Evolutionary conservation across 2,329 filamentous ascomycete species (phyloP).

Genomic region (Erysiphe neolycopersici): DNA sequence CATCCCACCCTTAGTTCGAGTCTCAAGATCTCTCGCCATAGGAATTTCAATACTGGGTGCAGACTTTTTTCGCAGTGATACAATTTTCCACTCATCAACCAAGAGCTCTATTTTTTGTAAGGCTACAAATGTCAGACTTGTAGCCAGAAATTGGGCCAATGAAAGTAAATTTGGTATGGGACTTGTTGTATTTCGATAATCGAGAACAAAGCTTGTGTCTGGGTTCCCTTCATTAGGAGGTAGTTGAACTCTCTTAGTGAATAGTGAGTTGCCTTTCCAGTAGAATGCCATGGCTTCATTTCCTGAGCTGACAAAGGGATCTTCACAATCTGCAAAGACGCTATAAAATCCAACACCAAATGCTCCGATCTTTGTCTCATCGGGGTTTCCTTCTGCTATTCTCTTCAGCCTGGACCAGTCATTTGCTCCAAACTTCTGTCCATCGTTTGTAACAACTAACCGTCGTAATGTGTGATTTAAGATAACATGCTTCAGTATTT

Average conservation of each 20-base stretch:
- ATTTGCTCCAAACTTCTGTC: conserved; percentile 60
- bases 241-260: conserved; percentile 62
- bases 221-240: conserved; percentile 35
- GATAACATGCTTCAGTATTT: conserved; percentile 57
- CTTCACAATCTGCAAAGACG: conserved; percentile 93
- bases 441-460: conserved; percentile 81
- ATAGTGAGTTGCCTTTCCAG: conserved; percentile 96
- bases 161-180: conserved; percentile 67
- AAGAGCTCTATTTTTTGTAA: conserved; percentile 69
- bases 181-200: conserved; percentile 73
- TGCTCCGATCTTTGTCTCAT: conserved; percentile 96
- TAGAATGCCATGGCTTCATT: conserved; percentile 93
- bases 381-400: conserved; percentile 96
- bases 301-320: conserved; percentile 87
- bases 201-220: conserved; percentile 78
- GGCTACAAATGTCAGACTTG: conserved; percentile 85
- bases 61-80: conserved; percentile 59
- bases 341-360: conserved; percentile 98
- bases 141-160: conserved; percentile 75
- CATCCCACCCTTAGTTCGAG: conserved; percentile 58
- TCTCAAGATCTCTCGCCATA: conserved; percentile 56
- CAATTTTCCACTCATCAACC: conserved; percentile 64
- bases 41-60: conserved; percentile 47
- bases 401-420: conserved; percentile 88
- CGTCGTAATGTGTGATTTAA: conserved; percentile 65